These are phyloP conservation scores for Ogataea henricii DNA, from an alignment of 805 yeast genomes.

Conservation along the genomic window DNA sequence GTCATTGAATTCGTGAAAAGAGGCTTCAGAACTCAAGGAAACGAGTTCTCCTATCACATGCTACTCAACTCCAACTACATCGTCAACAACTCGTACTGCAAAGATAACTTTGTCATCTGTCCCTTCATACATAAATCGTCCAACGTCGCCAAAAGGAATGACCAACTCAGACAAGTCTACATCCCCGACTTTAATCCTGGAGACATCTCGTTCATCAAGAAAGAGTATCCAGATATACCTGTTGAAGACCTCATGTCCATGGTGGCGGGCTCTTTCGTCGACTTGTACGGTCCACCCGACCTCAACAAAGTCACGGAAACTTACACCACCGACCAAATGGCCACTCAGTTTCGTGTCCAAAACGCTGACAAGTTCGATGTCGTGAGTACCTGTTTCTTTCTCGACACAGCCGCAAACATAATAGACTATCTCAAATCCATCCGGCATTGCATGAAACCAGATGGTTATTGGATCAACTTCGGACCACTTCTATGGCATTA, in stretches of 20 bases:
- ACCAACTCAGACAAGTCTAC: conserved; percentile 50
- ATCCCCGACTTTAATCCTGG: conserved; percentile 56
- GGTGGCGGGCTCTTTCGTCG: conserved; percentile 72
- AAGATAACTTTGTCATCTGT: conserved; percentile 44
- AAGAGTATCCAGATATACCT: conserved; percentile 41
- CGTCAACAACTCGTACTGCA: conserved; percentile 46
- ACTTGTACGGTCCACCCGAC: conserved; percentile 58
- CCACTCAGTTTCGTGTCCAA: conserved; percentile 42
- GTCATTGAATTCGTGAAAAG: conserved; percentile 53
- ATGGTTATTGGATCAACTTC: conserved; percentile 62
- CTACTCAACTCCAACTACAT: conserved; percentile 55
- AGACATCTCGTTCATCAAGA: conserved; percentile 37
- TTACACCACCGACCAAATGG: conserved; percentile 40
- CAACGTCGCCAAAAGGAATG: conserved; percentile 44
- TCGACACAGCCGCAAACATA: conserved; percentile 64
- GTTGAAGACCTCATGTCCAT: conserved; percentile 62
- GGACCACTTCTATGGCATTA: conserved; percentile 77
- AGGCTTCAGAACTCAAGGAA: conserved; percentile 68
- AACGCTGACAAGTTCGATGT: conserved; percentile 45
- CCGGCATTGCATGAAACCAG: conserved; percentile 43
- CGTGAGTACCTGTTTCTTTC: conserved; percentile 57
- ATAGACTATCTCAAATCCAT: conserved; percentile 58
- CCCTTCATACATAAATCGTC: conserved; percentile 59
- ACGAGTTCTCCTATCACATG: conserved; percentile 69
- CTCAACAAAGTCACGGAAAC: conserved; percentile 36